These are phyloP conservation scores for Dendrocalamus latiflorus DNA, from an alignment of 202 grass and related monocot genomes.

Conservation along the genomic window DNA sequence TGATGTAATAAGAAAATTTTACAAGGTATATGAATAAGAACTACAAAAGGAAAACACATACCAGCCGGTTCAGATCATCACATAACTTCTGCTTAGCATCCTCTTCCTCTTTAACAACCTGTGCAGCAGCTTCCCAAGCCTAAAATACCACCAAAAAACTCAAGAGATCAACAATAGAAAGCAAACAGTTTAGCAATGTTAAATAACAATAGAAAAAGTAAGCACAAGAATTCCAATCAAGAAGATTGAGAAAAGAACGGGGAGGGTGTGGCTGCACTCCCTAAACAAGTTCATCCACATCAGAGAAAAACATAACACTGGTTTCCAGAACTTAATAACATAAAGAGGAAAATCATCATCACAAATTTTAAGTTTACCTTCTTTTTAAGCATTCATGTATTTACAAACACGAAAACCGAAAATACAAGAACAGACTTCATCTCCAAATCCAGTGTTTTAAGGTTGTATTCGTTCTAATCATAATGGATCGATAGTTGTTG, in stretches of 20 bases:
- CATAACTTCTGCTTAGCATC: slow-evolving; percentile 77
- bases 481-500: no score
- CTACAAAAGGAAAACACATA: slow-evolving; percentile 28
- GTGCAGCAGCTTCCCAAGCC: slow-evolving; percentile 75
- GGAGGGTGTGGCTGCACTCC: not conserved
- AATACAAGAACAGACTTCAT: no score
- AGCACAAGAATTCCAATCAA: not conserved
- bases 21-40: slow-evolving; percentile 4
- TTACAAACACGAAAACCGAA: no score
- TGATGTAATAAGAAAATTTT: not conserved
- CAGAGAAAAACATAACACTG: not conserved
- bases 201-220: not conserved
- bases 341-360: not conserved
- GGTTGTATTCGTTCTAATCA: no score
- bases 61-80: slow-evolving; percentile 75
- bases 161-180: not conserved
- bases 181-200: not conserved
- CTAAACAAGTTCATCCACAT: not conserved
- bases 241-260: not conserved
- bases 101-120: slow-evolving; percentile 81
- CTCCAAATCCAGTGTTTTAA: no score
- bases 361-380: not conserved
- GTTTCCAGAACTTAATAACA: not conserved
- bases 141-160: slow-evolving; percentile 35
- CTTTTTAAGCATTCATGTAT: no score